These are phyloP conservation scores for Chaetomium fimeti DNA, from an alignment of 495 filamentous ascomycete genomes.

Conservation along the genomic window DNA sequence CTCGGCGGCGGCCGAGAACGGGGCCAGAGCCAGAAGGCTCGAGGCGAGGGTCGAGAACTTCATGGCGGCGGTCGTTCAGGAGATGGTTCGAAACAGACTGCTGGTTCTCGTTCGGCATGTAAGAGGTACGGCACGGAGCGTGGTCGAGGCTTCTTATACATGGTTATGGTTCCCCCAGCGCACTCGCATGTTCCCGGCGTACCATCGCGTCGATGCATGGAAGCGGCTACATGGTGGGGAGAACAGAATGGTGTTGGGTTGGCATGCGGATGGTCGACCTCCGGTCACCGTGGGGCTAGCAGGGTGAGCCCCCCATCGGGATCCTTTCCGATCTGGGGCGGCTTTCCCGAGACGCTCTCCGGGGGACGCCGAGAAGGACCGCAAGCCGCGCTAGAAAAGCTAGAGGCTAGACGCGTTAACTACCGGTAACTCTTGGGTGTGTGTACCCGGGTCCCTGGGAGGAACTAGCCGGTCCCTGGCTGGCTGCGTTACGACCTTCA, in stretches of 20 bases:
- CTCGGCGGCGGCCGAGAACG: slow-evolving; percentile 23
- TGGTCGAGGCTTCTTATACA: background rate
- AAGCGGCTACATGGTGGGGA: background rate
- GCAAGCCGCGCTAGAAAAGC: no score
- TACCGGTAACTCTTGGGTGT: background rate
- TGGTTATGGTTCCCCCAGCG: background rate
- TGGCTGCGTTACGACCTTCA: no score
- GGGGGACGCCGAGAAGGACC: no score
- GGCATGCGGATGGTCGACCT: slow-evolving; percentile 22
- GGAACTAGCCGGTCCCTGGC: no score
- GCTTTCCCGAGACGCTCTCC: background rate
- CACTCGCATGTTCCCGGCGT: background rate
- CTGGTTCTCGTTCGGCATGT: background rate
- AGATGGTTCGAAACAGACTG: background rate
- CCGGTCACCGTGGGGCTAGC: slow-evolving; percentile 23
- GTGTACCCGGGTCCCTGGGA: no score
- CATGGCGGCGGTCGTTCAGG: slow-evolving; percentile 26
- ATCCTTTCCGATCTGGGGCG: slow-evolving; percentile 1
- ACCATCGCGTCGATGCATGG: background rate
- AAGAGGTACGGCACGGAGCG: background rate
- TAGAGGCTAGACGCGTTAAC: no score
- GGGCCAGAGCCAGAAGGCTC: slow-evolving; percentile 31
- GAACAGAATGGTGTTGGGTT: background rate
- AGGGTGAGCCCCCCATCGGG: slow-evolving; percentile 16
- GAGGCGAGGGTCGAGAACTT: slow-evolving; percentile 31